Evolutionary conservation across 1,139 yeast genomes (phyloP).

Genomic region (Candida pseudocylindracea): DNA sequence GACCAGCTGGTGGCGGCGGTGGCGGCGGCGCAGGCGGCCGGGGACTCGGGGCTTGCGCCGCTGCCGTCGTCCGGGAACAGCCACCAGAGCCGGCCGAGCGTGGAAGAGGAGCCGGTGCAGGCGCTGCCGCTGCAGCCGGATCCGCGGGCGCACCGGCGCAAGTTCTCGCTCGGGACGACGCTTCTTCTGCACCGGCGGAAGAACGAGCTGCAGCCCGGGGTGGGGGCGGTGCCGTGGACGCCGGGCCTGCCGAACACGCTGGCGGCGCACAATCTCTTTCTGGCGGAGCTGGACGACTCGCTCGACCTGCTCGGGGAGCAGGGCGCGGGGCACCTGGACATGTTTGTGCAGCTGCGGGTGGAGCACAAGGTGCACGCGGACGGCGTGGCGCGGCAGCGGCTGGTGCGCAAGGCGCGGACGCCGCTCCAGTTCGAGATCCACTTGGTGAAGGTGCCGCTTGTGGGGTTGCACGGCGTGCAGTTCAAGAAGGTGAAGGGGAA

Average conservation of each 20-base stretch:
- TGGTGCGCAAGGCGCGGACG: slow-evolving; percentile 3
- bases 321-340: slow-evolving; percentile 38
- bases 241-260: slow-evolving; percentile 27
- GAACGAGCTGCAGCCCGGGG: slow-evolving; percentile 14
- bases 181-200: slow-evolving; percentile 21
- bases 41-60: no score
- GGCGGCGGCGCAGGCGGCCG: not conserved
- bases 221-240: slow-evolving; percentile 2
- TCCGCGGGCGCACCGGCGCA: slow-evolving; percentile 24
- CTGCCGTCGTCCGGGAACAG: no score
- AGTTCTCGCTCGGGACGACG: slow-evolving; percentile 38
- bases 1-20: slow-evolving; percentile 2
- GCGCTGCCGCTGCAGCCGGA: no score
- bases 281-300: slow-evolving; percentile 17
- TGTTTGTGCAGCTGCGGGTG: slow-evolving; percentile 36
- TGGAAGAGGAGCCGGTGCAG: no score
- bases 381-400: slow-evolving; percentile 2
- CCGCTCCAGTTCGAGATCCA: slow-evolving; percentile 82
- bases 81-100: no score
- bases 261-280: slow-evolving; percentile 15
- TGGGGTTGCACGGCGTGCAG: slow-evolving; percentile 83
- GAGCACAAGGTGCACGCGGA: slow-evolving; percentile 22
- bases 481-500: slow-evolving; percentile 86
- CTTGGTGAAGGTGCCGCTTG: slow-evolving; percentile 80
- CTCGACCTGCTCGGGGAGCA: slow-evolving; percentile 32